phyloP scores from a whole-genome alignment of 2,329 filamentous ascomycete species.

The Setomelanomma holmii region DNA sequence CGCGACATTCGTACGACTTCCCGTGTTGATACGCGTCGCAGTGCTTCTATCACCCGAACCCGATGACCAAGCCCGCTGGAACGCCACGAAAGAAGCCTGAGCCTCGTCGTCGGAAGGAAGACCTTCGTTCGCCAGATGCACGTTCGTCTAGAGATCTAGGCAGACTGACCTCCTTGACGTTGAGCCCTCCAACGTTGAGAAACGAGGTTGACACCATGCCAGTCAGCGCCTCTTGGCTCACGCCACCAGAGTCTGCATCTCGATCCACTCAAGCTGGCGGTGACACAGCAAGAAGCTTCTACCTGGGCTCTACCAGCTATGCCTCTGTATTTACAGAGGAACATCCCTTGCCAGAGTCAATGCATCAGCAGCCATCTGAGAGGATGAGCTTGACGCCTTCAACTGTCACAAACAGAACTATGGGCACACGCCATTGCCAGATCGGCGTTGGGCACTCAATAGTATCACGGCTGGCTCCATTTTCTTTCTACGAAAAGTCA shows the following conservation, averaged over 20 bases:
- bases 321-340: constrained; percentile 44
- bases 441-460: constrained; percentile 35
- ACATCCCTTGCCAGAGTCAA: constrained; percentile 34
- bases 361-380: constrained; percentile 40
- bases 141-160: constrained; percentile 21
- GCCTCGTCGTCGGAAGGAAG: constrained; percentile 33
- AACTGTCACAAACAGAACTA: constrained; percentile 14
- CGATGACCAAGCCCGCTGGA: constrained; percentile 46
- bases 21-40: constrained; percentile 19
- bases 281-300: constrained; percentile 39
- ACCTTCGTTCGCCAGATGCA: constrained; percentile 21
- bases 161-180: constrained; percentile 27
- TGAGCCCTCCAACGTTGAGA: constrained; percentile 39
- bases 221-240: constrained; percentile 33
- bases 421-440: constrained; percentile 39
- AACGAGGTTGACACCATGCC: constrained; percentile 27
- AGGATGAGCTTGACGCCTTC: constrained; percentile 31
- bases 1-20: not conserved
- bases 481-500: constrained; percentile 38
- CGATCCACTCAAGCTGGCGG: constrained; percentile 25
- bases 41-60: constrained; percentile 47
- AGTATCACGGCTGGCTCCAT: constrained; percentile 38
- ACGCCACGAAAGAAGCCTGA: constrained; percentile 46
- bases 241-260: constrained; percentile 35
- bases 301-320: constrained; percentile 47